These are phyloP conservation scores for Phytophthora quininea DNA, from an alignment of 352 stramenopile species.

Conservation along the genomic window DNA sequence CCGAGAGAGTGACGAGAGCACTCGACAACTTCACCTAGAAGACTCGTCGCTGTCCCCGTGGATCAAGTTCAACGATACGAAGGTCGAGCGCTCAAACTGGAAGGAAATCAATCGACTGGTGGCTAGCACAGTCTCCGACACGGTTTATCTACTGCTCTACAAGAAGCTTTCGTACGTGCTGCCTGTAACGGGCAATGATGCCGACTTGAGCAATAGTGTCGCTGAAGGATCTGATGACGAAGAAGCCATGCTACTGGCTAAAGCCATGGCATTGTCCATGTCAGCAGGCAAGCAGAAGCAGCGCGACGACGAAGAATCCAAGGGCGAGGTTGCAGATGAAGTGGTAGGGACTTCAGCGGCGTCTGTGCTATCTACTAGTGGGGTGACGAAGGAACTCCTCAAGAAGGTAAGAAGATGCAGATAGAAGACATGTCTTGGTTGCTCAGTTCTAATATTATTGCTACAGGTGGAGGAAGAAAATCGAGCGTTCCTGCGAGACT, in stretches of 20 bases:
- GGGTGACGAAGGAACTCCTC: constrained; percentile 54
- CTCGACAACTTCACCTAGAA: constrained; percentile 76
- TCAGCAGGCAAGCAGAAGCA: constrained; percentile 67
- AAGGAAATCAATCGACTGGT: constrained; percentile 82
- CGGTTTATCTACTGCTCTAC: constrained; percentile 90
- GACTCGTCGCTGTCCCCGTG: constrained; percentile 83
- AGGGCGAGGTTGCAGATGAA: constrained; percentile 31
- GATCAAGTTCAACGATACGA: constrained; percentile 93
- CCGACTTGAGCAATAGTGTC: constrained; percentile 13
- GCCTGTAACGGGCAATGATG: constrained; percentile 2
- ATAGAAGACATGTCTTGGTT: not conserved
- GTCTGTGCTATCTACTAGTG: constrained; percentile 19
- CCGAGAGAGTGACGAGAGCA: constrained; percentile 74
- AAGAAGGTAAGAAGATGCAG: constrained; percentile 49
- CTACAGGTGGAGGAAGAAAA: constrained; percentile 75
- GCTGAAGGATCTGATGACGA: constrained; percentile 49
- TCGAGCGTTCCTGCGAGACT: constrained; percentile 56
- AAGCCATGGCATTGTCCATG: constrained; percentile 91
- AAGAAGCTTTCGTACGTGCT: constrained; percentile 78
- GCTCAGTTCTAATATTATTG: not conserved
- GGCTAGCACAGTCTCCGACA: constrained; percentile 83
- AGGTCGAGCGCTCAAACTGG: constrained; percentile 82
- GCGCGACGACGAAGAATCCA: constrained; percentile 42
- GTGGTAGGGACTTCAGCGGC: constrained; percentile 7
- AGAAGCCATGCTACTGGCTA: constrained; percentile 86